phyloP scores from a whole-genome alignment of 164 flowering plant species.

The Pachysandra terminalis region DNA sequence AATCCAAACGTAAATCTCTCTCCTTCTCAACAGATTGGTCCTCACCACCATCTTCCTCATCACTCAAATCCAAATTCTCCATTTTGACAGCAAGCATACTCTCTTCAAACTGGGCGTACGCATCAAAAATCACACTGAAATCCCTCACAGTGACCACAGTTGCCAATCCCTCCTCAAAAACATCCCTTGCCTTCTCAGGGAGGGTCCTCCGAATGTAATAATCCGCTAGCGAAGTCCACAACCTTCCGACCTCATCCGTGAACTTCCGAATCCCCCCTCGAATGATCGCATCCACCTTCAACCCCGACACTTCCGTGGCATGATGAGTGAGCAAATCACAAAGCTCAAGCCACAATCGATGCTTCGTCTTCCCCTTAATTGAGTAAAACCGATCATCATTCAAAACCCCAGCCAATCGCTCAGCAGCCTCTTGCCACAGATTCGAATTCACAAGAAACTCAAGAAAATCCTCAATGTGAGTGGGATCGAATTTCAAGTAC shows the following conservation, averaged over 20 bases:
- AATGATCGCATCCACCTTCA: conserved; percentile 92
- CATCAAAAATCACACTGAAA: conserved; percentile 85
- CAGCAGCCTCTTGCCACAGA: conserved; percentile 87
- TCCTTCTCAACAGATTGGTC: conserved; percentile 24
- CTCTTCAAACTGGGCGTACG: conserved; percentile 86
- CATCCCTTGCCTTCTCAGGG: conserved; percentile 84
- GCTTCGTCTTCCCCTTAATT: conserved; percentile 84
- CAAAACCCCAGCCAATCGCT: conserved; percentile 83
- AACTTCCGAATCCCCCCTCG: conserved; percentile 94
- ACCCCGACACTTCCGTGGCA: conserved; percentile 71
- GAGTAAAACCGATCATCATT: conserved; percentile 79
- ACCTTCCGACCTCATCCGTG: conserved; percentile 87
- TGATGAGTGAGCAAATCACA: conserved; percentile 82
- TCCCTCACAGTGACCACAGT: conserved; percentile 90
- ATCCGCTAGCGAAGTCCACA: conserved; percentile 94
- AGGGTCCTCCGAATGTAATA: conserved; percentile 74
- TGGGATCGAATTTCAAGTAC: conserved; percentile 88
- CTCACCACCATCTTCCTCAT: conserved; percentile 45
- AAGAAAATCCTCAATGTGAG: conserved; percentile 86
- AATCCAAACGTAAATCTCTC: conserved; percentile 46
- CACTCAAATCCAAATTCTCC: conserved; percentile 56
- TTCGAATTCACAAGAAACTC: conserved; percentile 70
- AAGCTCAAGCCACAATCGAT: conserved; percentile 80
- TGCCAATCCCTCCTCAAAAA: conserved; percentile 89
- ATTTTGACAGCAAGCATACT: conserved; percentile 66